phyloP scores from a whole-genome alignment of 805 yeast genomes.

The Zygosaccharomyces gambellarensis region DNA sequence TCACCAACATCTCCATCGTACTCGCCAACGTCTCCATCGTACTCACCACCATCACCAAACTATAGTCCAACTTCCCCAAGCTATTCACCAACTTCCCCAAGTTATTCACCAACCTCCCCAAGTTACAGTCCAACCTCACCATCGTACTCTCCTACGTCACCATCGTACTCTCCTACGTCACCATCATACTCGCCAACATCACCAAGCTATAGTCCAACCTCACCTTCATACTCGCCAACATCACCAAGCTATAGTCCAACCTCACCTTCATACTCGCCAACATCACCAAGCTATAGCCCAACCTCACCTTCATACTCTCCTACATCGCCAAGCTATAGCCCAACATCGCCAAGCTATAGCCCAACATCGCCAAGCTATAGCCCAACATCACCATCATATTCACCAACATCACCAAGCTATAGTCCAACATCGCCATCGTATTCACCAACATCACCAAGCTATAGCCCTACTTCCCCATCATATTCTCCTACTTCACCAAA shows the following conservation, averaged over 20 bases:
- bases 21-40: slow-evolving; percentile 74
- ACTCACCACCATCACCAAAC: slow-evolving; percentile 66
- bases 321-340: slow-evolving; percentile 51
- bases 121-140: slow-evolving; percentile 64
- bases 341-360: slow-evolving; percentile 54
- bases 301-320: slow-evolving; percentile 62
- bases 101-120: slow-evolving; percentile 69
- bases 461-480: slow-evolving; percentile 57
- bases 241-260: slow-evolving; percentile 53
- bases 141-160: slow-evolving; percentile 74
- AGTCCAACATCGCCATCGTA: slow-evolving; percentile 61
- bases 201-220: slow-evolving; percentile 56
- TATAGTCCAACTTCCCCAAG: slow-evolving; percentile 78
- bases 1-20: slow-evolving; percentile 80
- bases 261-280: slow-evolving; percentile 55
- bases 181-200: slow-evolving; percentile 50
- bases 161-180: slow-evolving; percentile 53
- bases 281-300: slow-evolving; percentile 54
- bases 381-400: slow-evolving; percentile 54
- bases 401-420: slow-evolving; percentile 49
- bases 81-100: slow-evolving; percentile 73
- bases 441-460: slow-evolving; percentile 54
- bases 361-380: slow-evolving; percentile 57
- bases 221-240: slow-evolving; percentile 59
- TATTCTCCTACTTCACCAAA: slow-evolving; percentile 51